phyloP scores from a whole-genome alignment of 129 eudicot genomes.

The Chrysanthemum makinoi region DNA sequence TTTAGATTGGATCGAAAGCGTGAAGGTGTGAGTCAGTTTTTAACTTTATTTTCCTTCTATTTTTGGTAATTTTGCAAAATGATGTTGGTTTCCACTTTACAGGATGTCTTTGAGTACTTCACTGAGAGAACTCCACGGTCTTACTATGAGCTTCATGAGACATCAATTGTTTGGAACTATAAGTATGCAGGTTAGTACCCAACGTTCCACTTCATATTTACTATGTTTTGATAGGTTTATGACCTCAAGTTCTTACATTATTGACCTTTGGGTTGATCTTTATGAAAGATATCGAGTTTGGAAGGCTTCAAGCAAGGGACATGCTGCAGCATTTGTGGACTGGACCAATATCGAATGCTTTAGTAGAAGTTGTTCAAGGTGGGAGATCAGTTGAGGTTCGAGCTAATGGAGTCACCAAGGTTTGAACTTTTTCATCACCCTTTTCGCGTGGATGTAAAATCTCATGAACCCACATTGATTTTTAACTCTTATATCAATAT shows the following conservation, averaged over 20 bases:
- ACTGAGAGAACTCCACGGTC: no score
- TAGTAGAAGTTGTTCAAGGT: conserved; percentile 90
- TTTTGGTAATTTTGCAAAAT: not conserved
- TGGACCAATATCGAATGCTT: conserved; percentile 90
- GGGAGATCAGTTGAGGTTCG: conserved; percentile 91
- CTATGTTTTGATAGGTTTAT: no score
- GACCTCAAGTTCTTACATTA: no score
- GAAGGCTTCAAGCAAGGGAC: conserved; percentile 88
- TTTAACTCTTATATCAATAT: no score
- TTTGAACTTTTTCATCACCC: no score
- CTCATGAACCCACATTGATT: no score
- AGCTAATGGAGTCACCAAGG: conserved; percentile 81
- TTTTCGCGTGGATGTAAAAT: no score
- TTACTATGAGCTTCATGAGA: no score
- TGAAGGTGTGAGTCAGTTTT: conserved; percentile 44
- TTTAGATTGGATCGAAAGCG: conserved; percentile 87
- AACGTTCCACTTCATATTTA: no score
- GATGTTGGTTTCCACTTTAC: no score
- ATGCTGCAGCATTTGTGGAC: conserved; percentile 89
- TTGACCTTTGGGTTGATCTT: not conserved
- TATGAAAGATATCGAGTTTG: conserved; percentile 68
- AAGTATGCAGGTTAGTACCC: no score
- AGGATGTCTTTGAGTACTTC: not conserved
- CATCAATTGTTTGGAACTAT: no score
- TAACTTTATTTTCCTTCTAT: not conserved